These are phyloP conservation scores for Pseudofabraea citricarpa DNA, from an alignment of 2,329 filamentous ascomycete species.

Conservation along the genomic window DNA sequence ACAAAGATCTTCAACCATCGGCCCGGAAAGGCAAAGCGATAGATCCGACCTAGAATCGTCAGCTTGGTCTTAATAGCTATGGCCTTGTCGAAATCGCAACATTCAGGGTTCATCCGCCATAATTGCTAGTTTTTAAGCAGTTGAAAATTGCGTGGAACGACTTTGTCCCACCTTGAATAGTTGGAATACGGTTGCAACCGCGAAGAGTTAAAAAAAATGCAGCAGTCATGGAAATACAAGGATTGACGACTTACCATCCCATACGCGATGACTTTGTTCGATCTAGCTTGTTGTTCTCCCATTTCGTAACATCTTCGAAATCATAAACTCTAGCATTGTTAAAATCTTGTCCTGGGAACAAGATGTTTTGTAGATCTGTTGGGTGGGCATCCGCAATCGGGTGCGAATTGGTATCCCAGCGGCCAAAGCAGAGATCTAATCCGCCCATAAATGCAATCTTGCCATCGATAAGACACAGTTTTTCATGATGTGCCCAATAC, in stretches of 20 bases:
- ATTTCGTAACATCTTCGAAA: slow-evolving; percentile 70
- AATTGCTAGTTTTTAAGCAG: too few species aligned
- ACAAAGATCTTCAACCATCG: slow-evolving; percentile 68
- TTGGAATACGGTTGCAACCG: too few species aligned
- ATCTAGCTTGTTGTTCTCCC: slow-evolving; percentile 83
- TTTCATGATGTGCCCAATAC: slow-evolving; percentile 94
- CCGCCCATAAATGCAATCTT: slow-evolving; percentile 85
- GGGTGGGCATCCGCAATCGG: slow-evolving; percentile 74
- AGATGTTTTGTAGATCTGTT: slow-evolving; percentile 64
- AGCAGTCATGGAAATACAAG: too few species aligned
- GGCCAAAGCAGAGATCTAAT: slow-evolving; percentile 79
- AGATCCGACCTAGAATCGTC: slow-evolving; percentile 56
- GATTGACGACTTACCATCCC: slow-evolving; percentile 73
- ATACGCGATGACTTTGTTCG: slow-evolving; percentile 75
- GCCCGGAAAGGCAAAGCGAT: slow-evolving; percentile 69
- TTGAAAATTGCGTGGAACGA: too few species aligned
- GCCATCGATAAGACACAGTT: slow-evolving; percentile 79
- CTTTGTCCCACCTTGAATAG: too few species aligned
- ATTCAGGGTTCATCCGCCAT: too few species aligned
- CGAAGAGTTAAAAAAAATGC: too few species aligned
- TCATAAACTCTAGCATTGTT: slow-evolving; percentile 86
- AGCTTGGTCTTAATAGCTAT: too few species aligned
- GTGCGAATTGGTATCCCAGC: slow-evolving; percentile 86
- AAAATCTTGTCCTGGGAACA: slow-evolving; percentile 89
- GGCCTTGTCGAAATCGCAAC: too few species aligned